Evolutionary conservation across 805 yeast species (phyloP), one percentile per base, ranked within the genome.

Genomic region (Starmerella gropengiesseri): DNA sequence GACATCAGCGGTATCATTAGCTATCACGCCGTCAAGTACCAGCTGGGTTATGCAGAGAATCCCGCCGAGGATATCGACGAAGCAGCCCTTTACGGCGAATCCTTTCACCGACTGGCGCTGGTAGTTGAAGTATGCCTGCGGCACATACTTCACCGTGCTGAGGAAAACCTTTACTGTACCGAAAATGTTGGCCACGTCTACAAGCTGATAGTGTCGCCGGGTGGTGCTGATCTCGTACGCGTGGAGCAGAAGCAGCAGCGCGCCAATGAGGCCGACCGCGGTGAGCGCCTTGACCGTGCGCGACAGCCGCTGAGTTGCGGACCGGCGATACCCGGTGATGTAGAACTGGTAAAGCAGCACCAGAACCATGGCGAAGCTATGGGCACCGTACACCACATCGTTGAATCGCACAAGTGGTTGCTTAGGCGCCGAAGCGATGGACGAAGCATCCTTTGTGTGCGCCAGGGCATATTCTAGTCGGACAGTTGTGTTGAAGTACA

Each of bases 91-190:
- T 29, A 60, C 63, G 4, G 74, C 66, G 45, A 68, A 65, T 1
- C 77, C 77, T 46, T 58, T 60, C 55, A 71, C 68, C 7, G 73
- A 65, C 32, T 59, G 56, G 25, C 76, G 61, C 37, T 55, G 50
- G 39, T 54, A 54, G 49, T 70, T 71, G 55, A 64, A 63, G 27
- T 59, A 42, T 3, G 70, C 65, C 50, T 71, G 77, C 1, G 77
- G 77, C 5, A 71, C 44, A 49, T 71, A 69, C 53, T 71, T 71
- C 35, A 67, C 56, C 28, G 65, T 60, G 46, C 73, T 67, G 50
- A 69, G 60, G 31, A 57, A 46, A 16, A 71, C 64, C 55, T 71
- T 71, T 48, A 67, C 63, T 32, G 66, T 60, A 2, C 75, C 70
- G 17, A 71, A 55, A 31, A 63, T 53, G 22, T 65, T 51, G 0